Evolutionary conservation across 768 basidiomycete species (phyloP), one percentile per base, ranked within the genome.

Genomic region (Rubroboletus pulcherrimus): DNA sequence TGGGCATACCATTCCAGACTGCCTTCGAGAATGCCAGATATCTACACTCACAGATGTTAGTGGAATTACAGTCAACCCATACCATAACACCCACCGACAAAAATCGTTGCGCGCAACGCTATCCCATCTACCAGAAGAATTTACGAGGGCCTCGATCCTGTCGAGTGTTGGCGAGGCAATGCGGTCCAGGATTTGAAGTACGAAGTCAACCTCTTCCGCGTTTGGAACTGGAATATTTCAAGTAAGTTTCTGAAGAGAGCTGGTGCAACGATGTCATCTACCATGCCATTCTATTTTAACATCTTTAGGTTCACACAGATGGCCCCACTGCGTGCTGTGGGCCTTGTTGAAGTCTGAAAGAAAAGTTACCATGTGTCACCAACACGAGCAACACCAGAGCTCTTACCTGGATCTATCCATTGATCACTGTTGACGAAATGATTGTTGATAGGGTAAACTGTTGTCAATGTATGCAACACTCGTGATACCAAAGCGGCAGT

Each of bases 221-320:
- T 45, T 70, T 44, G 70, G 72, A 37, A 66, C 70, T 82, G 1
- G 87, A 83, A 47, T 8, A 26, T 19, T 41, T 47, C 47, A 45
- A 19, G 19, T 55, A 15, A 55, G 44, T 62, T 24, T 68, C 50
- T 58, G 40, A 56, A 56, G 49, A 19, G 33, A n/a, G n/a, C n/a
- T n/a, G 2, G 4, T 26, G 24, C 35, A 34, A 24, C 39, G 7
- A 48, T 51, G 6, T 39, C 41, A 35, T 26, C 63, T 64, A 89
- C 89, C 82, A 68, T 96, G 94, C 95, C 95, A 98, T 55, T 91
- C 85, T 35, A 94, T 80, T 53, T 83, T 79, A 48, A 94, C 86
- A 53, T 97, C 91, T 63, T 86, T 77, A 5, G 87, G 74, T 53
- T 89, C 83, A 70, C 87, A 91, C 31, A 90, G 72, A 47, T 80